phyloP scores from a whole-genome alignment of 164 flowering plant genomes.

The Magnolia sinica region DNA sequence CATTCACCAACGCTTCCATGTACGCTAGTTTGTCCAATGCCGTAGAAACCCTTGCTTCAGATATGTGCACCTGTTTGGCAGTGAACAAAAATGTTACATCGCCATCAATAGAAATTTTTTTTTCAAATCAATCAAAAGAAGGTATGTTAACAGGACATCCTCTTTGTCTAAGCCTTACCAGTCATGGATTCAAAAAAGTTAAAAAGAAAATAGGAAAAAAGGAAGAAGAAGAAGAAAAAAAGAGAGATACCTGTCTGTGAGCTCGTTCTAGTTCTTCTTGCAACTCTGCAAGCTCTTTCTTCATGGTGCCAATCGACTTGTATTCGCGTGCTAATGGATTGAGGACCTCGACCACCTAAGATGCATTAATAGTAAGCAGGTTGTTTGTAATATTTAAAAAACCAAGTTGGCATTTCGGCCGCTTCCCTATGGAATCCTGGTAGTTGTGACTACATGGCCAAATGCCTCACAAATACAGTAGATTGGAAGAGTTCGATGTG shows the following conservation, averaged over 20 bases:
- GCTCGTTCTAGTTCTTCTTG: constrained; percentile 77
- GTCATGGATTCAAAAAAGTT: neutral
- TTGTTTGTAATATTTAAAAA: neutral
- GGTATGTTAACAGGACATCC: neutral
- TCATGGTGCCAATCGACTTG: constrained; percentile 87
- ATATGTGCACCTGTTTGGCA: constrained; percentile 77
- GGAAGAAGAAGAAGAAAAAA: neutral
- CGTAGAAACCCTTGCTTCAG: constrained; percentile 87
- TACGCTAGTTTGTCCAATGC: constrained; percentile 94
- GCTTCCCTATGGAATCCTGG: neutral
- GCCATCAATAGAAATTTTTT: too few relatives aligned
- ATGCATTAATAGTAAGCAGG: neutral
- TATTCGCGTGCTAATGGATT: constrained; percentile 94
- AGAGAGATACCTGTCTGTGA: constrained; percentile 64
- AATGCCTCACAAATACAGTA: neutral
- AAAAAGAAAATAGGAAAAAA: too few relatives aligned
- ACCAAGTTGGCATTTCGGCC: neutral
- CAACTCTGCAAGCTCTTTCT: constrained; percentile 86
- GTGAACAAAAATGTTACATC: neutral
- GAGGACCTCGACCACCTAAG: constrained; percentile 91
- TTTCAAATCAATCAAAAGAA: neutral
- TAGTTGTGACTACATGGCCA: neutral
- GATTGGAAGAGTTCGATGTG: neutral
- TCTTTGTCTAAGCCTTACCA: neutral
- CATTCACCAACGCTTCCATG: constrained; percentile 90